Conservation (phyloP, 164 flowering plant species). For the Vitis labrusca region DNA sequence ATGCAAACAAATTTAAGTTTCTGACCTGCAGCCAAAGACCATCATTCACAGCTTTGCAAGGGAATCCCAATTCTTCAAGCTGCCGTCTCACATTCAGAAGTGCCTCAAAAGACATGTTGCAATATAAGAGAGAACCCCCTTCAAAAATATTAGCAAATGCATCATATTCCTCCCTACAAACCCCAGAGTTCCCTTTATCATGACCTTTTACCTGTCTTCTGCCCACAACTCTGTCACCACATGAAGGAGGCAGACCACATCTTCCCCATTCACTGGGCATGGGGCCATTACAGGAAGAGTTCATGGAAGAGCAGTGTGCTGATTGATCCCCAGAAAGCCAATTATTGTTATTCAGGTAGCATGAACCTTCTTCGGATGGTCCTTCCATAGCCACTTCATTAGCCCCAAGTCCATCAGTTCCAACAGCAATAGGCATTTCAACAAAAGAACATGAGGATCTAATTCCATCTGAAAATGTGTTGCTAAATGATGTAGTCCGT, state of each 20-base stretch:
- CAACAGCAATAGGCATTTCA: conserved; percentile 42
- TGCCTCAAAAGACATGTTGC: conserved; percentile 95
- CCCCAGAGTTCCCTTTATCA: conserved; percentile 48
- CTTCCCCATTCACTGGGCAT: conserved; percentile 77
- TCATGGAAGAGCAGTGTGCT: conserved; percentile 43
- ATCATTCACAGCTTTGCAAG: conserved; percentile 96
- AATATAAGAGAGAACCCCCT: conserved; percentile 91
- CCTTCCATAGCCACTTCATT: conserved; percentile 66
- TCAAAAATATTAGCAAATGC: conserved; percentile 83
- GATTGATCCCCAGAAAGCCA: conserved; percentile 72
- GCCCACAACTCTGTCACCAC: conserved; percentile 95
- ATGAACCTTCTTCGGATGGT: conserved; percentile 75
- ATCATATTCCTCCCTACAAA: conserved; percentile 69
- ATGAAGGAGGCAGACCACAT: conserved; percentile 62
- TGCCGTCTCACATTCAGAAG: conserved; percentile 88
- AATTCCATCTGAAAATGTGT: conserved; percentile 39
- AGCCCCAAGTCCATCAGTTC: conserved; percentile 35
- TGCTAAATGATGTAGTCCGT: conserved; percentile 34
- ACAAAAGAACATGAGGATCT: conserved; percentile 50
- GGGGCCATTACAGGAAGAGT: conserved; percentile 50
- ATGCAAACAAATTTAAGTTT: not conserved
- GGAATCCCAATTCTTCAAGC: conserved; percentile 95
- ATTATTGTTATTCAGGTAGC: conserved; percentile 48
- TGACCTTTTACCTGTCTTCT: conserved; percentile 58
- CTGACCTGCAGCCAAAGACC: conserved; percentile 98